A percentile compares a stretch with the other conserved stretches of the same genome.
Conservation (phyloP, 495 filamentous ascomycete genomes). For the Aspergillus hancockii region DNA sequence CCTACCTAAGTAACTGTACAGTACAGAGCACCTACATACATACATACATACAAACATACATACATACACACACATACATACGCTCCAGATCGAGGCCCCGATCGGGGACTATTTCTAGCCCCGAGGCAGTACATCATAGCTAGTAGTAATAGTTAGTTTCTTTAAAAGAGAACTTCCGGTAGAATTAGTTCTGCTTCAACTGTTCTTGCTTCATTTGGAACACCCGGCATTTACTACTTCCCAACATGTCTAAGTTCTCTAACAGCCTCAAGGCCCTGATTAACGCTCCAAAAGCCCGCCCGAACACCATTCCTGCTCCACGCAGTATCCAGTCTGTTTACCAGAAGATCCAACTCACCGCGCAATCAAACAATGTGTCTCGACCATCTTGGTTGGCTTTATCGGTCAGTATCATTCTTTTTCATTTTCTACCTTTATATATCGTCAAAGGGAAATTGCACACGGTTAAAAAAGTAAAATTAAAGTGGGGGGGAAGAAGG, state of each 20-base stretch:
- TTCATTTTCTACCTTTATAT: not conserved
- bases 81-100: not conserved
- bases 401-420: conserved; percentile 44
- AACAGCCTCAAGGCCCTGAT: conserved; percentile 69
- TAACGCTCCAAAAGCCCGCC: conserved; percentile 64
- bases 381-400: conserved; percentile 64
- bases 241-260: conserved; percentile 67
- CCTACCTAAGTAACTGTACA: no score
- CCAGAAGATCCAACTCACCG: conserved; percentile 56
- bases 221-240: not conserved
- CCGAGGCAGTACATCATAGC: not conserved
- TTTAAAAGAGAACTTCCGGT: no score
- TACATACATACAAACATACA: no score
- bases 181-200: no score
- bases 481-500: no score
- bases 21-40: no score
- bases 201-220: no score
- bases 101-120: not conserved
- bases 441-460: not conserved
- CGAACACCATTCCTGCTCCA: conserved; percentile 65
- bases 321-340: conserved; percentile 60
- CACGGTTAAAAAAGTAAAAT: no score
- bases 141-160: no score
- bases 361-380: conserved; percentile 54
- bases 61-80: no score